These are phyloP conservation scores for Teunomyces cretensis DNA, from an alignment of 805 yeast genomes.

Conservation along the genomic window DNA sequence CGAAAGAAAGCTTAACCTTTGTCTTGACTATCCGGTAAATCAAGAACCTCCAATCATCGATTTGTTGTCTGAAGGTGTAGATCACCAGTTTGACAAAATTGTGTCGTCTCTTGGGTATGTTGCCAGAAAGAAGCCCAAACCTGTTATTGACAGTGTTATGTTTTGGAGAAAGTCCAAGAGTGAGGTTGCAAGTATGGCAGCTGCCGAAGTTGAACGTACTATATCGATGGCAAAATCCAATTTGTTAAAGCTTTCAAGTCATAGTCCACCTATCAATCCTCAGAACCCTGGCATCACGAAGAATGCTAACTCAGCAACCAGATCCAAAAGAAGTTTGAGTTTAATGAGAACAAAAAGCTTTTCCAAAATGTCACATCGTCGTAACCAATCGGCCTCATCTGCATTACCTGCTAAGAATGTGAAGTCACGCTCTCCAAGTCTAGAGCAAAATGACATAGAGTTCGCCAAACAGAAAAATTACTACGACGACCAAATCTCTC, in stretches of 20 bases:
- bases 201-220: conserved; percentile 38
- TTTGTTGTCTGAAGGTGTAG: conserved; percentile 80
- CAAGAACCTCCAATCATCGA: conserved; percentile 80
- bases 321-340: conserved; percentile 41
- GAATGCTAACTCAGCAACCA: conserved; percentile 9
- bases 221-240: conserved; percentile 47
- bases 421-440: conserved; percentile 19
- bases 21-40: conserved; percentile 62
- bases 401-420: conserved; percentile 13
- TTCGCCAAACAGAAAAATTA: conserved; percentile 20
- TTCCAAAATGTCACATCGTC: conserved; percentile 42
- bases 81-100: conserved; percentile 81
- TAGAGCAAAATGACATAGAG: conserved; percentile 15
- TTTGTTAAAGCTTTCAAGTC: conserved; percentile 34
- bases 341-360: conserved; percentile 41
- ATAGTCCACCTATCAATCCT: conserved; percentile 7
- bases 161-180: conserved; percentile 95
- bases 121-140: conserved; percentile 86
- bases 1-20: conserved; percentile 76
- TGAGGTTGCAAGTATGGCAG: conserved; percentile 64
- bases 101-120: conserved; percentile 86
- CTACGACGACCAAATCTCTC: conserved; percentile 30
- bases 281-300: conserved; percentile 15
- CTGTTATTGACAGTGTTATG: conserved; percentile 97
- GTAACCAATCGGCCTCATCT: conserved; percentile 52